phyloP scores from a whole-genome alignment of 805 yeast species.

The Yarrowia keelungensis region DNA sequence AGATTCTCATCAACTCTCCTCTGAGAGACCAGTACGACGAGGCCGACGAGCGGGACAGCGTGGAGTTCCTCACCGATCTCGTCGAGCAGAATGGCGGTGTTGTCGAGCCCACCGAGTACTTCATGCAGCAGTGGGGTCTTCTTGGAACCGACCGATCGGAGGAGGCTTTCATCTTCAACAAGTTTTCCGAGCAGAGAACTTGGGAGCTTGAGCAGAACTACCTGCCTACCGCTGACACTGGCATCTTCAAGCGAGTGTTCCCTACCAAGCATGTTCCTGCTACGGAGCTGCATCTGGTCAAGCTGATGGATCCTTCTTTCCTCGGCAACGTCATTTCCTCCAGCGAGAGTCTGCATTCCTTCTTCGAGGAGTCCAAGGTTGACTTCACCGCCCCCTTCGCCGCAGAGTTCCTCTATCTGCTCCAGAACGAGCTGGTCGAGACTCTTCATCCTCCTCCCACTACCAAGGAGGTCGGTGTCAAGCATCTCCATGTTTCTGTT shows the following conservation, averaged over 20 bases:
- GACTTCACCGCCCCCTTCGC: constrained; percentile 20
- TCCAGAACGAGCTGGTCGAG: constrained; percentile 13
- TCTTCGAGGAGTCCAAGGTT: constrained; percentile 18
- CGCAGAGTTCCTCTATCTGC: constrained; percentile 19
- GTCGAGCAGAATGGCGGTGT: constrained; percentile 27
- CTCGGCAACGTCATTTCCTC: constrained; percentile 9
- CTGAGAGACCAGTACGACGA: constrained; percentile 25
- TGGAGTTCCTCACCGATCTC: constrained; percentile 22
- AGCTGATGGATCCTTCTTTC: constrained; percentile 23
- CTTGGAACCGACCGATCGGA: constrained; percentile 20
- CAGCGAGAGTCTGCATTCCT: background rate
- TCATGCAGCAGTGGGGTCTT: constrained; percentile 29
- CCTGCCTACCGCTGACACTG: constrained; percentile 15
- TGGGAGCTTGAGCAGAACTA: constrained; percentile 11
- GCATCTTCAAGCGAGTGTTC: constrained; percentile 19
- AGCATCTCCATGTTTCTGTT: background rate
- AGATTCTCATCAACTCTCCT: constrained; percentile 17
- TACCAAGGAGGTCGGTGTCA: constrained; percentile 1
- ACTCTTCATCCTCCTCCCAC: background rate
- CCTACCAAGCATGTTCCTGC: constrained; percentile 27
- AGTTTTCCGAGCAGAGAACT: constrained; percentile 1
- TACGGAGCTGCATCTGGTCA: constrained; percentile 1
- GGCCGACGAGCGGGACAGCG: constrained; percentile 16
- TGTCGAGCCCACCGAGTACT: constrained; percentile 29
- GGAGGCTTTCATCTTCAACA: constrained; percentile 20